Conservation (phyloP, 108 stramenopile species). For the Discostella stelligeroides region DNA sequence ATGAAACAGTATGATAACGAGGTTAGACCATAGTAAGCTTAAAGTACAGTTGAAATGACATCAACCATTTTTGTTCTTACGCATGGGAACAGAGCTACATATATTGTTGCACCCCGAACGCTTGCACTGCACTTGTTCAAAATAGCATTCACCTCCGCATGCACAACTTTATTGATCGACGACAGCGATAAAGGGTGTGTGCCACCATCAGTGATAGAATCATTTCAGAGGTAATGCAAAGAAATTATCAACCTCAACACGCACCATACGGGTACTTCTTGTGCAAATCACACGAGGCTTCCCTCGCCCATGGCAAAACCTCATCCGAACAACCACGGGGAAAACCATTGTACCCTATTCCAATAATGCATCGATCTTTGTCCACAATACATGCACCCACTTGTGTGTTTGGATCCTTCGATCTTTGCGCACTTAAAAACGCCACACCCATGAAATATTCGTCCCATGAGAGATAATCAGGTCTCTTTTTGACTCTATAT, state of each 20-base stretch:
- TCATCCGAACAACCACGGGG: conserved; percentile 94
- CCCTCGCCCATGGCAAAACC: conserved; percentile 88
- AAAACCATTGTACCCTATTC: conserved; percentile 98
- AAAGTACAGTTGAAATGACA: too few relatives aligned
- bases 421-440: conserved; percentile 92
- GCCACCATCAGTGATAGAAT: too few relatives aligned
- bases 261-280: conserved; percentile 93
- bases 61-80: background rate
- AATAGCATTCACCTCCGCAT: conserved; percentile 98
- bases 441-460: conserved; percentile 97
- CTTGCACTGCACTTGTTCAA: conserved; percentile 93
- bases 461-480: conserved; percentile 88
- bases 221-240: too few relatives aligned
- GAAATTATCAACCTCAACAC: too few relatives aligned
- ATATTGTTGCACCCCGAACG: conserved; percentile 82
- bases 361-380: conserved; percentile 81
- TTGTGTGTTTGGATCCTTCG: conserved; percentile 97
- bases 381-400: conserved; percentile 92
- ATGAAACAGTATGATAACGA: too few relatives aligned
- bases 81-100: conserved; percentile 97
- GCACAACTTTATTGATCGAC: conserved; percentile 66
- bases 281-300: conserved; percentile 57
- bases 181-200: background rate
- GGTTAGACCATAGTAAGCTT: too few relatives aligned
- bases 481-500: conserved; percentile 38